Base-by-base conservation (phyloP, 2,329 filamentous ascomycete species). In the Diaporthe nobilis region DNA sequence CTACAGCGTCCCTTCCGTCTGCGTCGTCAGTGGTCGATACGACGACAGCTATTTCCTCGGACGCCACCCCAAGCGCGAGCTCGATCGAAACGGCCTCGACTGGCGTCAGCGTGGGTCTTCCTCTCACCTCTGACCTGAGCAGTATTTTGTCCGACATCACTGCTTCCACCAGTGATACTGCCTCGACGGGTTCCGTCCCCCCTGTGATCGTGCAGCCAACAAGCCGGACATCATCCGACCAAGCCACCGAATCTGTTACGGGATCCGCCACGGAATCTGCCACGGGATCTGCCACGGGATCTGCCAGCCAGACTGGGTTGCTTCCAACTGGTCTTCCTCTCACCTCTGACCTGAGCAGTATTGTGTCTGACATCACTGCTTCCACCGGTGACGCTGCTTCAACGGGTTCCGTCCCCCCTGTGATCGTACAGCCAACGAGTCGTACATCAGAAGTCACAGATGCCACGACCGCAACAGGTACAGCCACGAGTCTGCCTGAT, bases 101-200 rank as follows among this genome's bases (percentile, higher is more conserved):
- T 12, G 47, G 49, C 39, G n/a, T n/a, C 34, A 57, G 28, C 25
- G 42, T 20, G 63, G 65, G 65, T 1, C 65, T 70, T 31, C 34
- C 65, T 2, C 49, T 70, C n/a, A 70, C 65, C 34, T 70, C 65
- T 12, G 34, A 25, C 34, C n/a, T 68, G 15, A 25, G 47, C 65
- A 68, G 47, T 15, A 57, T 58, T 25, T 2, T 71, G 10, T 71
- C 68, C 28, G 68, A 60, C 10, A 47, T 60, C 39, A 71, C 68
- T 15, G 25, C 53, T 37, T 28, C 60, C 8, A 20, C 10, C 31
- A 55, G 22, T 10, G 49, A 37, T 7, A 20, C 37, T 44, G 57
- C 31, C 47, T 63, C 68, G 6, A 71, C 68, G 10, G 68, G 39
- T 7, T 22, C 55, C 13, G 47, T 71, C 20, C 53, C 68, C 15